Percentiles rank a stretch among this genome's conserved stretches.
These are phyloP conservation scores for Blastobotrys indianensis DNA, from an alignment of 1,139 yeast species.

Conservation along the genomic window DNA sequence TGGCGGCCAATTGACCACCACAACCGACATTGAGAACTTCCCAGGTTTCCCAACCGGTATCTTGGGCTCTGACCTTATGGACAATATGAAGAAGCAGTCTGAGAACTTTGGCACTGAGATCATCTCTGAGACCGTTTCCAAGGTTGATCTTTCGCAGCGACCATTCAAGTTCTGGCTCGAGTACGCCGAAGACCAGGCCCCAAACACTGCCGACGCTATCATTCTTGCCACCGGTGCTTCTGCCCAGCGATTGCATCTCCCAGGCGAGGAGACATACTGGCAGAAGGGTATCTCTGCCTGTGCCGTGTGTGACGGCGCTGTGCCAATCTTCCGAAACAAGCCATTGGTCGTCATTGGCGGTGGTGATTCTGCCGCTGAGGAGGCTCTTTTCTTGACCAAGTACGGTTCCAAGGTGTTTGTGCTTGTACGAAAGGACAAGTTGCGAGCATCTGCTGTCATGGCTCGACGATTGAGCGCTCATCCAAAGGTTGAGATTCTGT, in stretches of 20 bases:
- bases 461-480: constrained; percentile 80
- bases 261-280: constrained; percentile 98
- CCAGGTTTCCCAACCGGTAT: constrained; percentile 98
- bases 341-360: constrained; percentile 98
- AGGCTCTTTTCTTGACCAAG: constrained; percentile 91
- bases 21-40: constrained; percentile 91
- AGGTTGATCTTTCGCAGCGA: constrained; percentile 74
- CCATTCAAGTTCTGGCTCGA: constrained; percentile 98
- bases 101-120: constrained; percentile 84
- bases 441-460: constrained; percentile 95
- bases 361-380: constrained; percentile 99
- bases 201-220: constrained; percentile 87
- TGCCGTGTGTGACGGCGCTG: constrained; percentile 99
- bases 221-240: constrained; percentile 96
- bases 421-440: constrained; percentile 86
- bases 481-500: constrained; percentile 85
- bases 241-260: constrained; percentile 86
- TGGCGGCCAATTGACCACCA: constrained; percentile 97
- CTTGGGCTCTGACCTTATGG: constrained; percentile 84
- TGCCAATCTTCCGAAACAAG: constrained; percentile 95
- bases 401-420: constrained; percentile 93
- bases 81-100: constrained; percentile 85
- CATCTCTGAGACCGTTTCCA: constrained; percentile 89
- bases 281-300: constrained; percentile 98
- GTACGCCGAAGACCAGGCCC: constrained; percentile 74